Evolutionary conservation across 2,329 filamentous ascomycete genomes (phyloP).

Genomic region (Phialophora verrucosa): DNA sequence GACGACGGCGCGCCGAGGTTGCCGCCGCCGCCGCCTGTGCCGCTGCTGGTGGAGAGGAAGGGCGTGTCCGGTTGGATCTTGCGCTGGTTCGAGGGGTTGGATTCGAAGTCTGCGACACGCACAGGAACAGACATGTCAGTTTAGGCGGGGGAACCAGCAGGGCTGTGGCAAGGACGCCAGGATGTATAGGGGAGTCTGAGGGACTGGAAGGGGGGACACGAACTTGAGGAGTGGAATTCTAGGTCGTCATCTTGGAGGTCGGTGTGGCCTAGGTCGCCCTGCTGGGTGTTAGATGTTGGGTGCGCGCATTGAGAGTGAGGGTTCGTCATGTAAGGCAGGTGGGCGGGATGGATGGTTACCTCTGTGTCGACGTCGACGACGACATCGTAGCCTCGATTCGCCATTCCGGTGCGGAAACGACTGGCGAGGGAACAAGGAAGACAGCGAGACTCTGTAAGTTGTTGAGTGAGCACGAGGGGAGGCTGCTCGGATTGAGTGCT

Average conservation of each 20-base stretch:
- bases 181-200: background rate
- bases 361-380: conserved; percentile 98
- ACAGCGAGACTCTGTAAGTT: background rate
- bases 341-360: conserved; percentile 57
- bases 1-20: conserved; percentile 45
- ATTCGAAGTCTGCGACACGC: conserved; percentile 67
- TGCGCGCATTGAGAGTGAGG: background rate
- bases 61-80: conserved; percentile 58
- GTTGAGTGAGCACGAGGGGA: conserved; percentile 5
- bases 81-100: conserved; percentile 57
- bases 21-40: conserved; percentile 53
- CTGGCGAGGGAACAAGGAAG: background rate
- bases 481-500: background rate
- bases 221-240: conserved; percentile 93
- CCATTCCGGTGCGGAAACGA: conserved; percentile 59
- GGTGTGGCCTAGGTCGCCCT: conserved; percentile 97
- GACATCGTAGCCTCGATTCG: conserved; percentile 91
- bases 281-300: conserved; percentile 2
- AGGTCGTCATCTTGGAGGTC: conserved; percentile 93
- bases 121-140: too few relatives aligned
- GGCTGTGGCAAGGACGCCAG: too few relatives aligned
- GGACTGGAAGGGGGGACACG: conserved; percentile 31
- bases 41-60: conserved; percentile 55
- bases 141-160: too few relatives aligned
- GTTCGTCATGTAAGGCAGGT: too few relatives aligned